Evolutionary conservation across 495 filamentous ascomycete species (phyloP).

Genomic region (Aspergillus nidulans): DNA sequence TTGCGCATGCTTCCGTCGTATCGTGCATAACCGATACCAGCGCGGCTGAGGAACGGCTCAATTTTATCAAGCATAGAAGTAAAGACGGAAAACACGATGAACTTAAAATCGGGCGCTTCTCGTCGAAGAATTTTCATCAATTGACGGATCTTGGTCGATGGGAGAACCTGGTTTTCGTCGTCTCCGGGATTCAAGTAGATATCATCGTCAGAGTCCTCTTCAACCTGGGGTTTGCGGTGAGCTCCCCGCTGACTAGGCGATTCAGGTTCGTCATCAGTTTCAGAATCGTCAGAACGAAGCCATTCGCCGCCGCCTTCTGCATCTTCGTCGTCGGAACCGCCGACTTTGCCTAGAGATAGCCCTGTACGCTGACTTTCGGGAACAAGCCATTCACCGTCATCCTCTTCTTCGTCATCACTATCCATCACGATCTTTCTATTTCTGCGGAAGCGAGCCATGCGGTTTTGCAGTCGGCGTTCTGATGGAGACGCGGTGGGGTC

Average conservation of each 20-base stretch:
- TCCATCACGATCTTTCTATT: constrained; percentile 56
- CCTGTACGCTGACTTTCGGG: constrained; percentile 54
- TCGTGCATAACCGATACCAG: constrained; percentile 71
- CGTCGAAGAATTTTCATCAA: constrained; percentile 75
- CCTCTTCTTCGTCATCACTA: constrained; percentile 66
- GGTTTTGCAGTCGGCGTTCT: constrained; percentile 17
- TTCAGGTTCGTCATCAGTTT: constrained; percentile 46
- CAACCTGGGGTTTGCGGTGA: constrained; percentile 3
- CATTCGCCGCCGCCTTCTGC: constrained; percentile 79
- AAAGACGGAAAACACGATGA: constrained; percentile 97
- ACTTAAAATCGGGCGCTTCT: constrained; percentile 77
- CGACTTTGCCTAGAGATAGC: constrained; percentile 65
- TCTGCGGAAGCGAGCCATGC: constrained; percentile 37
- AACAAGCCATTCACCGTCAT: constrained; percentile 72
- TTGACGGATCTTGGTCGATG: constrained; percentile 87
- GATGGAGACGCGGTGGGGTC: constrained; percentile 21
- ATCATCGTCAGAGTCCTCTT: constrained; percentile 31
- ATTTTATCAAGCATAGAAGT: constrained; percentile 97
- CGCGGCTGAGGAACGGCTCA: constrained; percentile 77
- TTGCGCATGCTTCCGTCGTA: constrained; percentile 97
- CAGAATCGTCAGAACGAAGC: constrained; percentile 61
- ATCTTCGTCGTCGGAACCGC: constrained; percentile 79
- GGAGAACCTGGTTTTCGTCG: constrained; percentile 49
- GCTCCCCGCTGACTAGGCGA: constrained; percentile 24
- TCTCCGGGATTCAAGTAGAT: constrained; percentile 41